These are phyloP conservation scores for Trichoderma polysporum DNA, from an alignment of 2,329 filamentous ascomycete species.

Conservation along the genomic window DNA sequence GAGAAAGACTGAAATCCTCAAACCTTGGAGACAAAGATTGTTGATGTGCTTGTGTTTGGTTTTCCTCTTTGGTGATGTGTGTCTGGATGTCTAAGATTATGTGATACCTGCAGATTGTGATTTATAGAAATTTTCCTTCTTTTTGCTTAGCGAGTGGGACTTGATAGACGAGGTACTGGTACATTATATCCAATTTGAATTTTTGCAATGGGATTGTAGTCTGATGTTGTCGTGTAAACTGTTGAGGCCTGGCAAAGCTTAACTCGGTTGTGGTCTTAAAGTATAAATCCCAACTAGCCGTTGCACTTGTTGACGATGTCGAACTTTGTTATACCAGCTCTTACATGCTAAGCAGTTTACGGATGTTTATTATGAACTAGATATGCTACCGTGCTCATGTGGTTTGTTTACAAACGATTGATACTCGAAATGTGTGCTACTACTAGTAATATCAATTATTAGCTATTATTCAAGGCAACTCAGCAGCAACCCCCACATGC, in stretches of 20 bases:
- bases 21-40: background rate
- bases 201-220: background rate
- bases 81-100: background rate
- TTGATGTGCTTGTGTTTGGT: background rate
- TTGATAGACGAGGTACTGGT: background rate
- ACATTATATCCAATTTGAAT: slow-evolving; percentile 5
- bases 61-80: slow-evolving; percentile 1
- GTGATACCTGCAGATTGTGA: background rate
- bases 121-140: background rate
- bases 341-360: background rate
- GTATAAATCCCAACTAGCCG: background rate
- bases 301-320: background rate
- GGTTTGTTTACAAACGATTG: background rate
- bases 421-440: no score
- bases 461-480: background rate
- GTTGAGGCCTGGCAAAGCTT: background rate
- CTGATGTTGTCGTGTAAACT: background rate
- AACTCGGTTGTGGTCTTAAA: background rate
- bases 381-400: no score
- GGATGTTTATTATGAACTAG: no score
- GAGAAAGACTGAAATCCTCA: slow-evolving; percentile 1
- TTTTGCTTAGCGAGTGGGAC: background rate
- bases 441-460: background rate
- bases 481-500: background rate
- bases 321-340: background rate